phyloP scores from a whole-genome alignment of 2,329 filamentous ascomycete genomes.

The Diplodia scrobiculata region DNA sequence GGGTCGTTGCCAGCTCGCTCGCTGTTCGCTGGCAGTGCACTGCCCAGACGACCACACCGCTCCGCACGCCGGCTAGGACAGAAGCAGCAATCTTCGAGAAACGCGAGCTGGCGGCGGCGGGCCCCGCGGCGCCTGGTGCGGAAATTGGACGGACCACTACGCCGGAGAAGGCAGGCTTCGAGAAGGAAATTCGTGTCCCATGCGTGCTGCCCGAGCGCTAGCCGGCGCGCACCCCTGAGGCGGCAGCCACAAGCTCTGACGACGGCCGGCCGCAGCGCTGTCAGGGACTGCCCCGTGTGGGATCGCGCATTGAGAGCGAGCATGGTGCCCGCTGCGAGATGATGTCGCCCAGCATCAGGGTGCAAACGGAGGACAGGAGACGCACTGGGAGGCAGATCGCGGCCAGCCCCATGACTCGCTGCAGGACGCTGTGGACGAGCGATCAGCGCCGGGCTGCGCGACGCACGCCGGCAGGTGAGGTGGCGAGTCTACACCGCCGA shows the following conservation, averaged over 20 bases:
- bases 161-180: conserved; percentile 36
- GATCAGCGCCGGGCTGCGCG: conserved; percentile 18
- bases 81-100: conserved; percentile 47
- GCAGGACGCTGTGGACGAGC: not conserved
- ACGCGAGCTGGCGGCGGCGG: conserved; percentile 38
- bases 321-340: conserved; percentile 23
- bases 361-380: conserved; percentile 10
- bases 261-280: conserved; percentile 32
- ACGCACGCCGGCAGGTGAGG: conserved; percentile 13
- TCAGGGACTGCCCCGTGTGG: conserved; percentile 24
- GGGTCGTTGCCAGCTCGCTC: conserved; percentile 17
- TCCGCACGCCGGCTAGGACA: conserved; percentile 10
- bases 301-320: conserved; percentile 21
- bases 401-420: conserved; percentile 6
- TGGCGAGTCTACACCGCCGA: conserved; percentile 27
- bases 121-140: conserved; percentile 36
- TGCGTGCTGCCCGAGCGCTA: conserved; percentile 34
- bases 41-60: conserved; percentile 17
- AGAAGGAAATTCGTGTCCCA: conserved; percentile 38
- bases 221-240: conserved; percentile 37
- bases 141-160: conserved; percentile 40
- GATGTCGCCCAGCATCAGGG: conserved; percentile 26
- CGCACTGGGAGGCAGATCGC: conserved; percentile 18
- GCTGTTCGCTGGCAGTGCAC: conserved; percentile 13
- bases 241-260: conserved; percentile 31